Base-by-base conservation (phyloP, 139 green algal species). In the Chlorella vulgaris region DNA sequence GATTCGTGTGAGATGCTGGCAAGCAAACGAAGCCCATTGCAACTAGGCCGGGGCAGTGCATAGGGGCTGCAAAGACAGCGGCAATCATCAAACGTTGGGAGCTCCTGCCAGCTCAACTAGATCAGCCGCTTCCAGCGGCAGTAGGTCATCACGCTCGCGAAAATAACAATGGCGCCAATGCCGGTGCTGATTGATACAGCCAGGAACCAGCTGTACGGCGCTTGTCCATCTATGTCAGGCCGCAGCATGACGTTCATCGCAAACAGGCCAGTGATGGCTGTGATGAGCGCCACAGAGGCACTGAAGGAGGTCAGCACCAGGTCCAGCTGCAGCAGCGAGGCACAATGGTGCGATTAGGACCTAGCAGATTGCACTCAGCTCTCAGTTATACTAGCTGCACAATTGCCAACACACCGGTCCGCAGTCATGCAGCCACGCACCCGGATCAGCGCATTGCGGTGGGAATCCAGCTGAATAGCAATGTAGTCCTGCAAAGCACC, bases 391-490 rank as follows among this genome's bases (percentile, higher is more conserved):
- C n/a, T n/a, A n/a, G n/a, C n/a, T n/a, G n/a, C n/a, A n/a, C n/a
- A n/a, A n/a, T n/a, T n/a, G n/a, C n/a, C n/a, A n/a, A n/a, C n/a
- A n/a, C n/a, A n/a, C n/a, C n/a, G n/a, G n/a, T n/a, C n/a, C n/a
- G n/a, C n/a, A 58, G n/a, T 58, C 13, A 15, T 58, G 15, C 13
- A 58, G 47, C 47, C 10, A 33, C 78, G 43, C 78, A 84, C 79
- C 79, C 85, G 50, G 58, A 95, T 94, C 3, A 97, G 89, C 79
- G 94, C 89, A 87, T 98, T 98, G 33, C 94, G 86, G 70, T 93
- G 91, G 82, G 90, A 93, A 84, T 99, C 96, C 28, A 98, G 91
- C 86, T 98, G 89, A 78, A 98, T 98, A 81, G 97, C 97, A 68
- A 98, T 94, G 79, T 96, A 96, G 82, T 99, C 96, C 62, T 79